Conservation (phyloP, 768 basidiomycete species). For the Paxillus ammoniavirescens region DNA sequence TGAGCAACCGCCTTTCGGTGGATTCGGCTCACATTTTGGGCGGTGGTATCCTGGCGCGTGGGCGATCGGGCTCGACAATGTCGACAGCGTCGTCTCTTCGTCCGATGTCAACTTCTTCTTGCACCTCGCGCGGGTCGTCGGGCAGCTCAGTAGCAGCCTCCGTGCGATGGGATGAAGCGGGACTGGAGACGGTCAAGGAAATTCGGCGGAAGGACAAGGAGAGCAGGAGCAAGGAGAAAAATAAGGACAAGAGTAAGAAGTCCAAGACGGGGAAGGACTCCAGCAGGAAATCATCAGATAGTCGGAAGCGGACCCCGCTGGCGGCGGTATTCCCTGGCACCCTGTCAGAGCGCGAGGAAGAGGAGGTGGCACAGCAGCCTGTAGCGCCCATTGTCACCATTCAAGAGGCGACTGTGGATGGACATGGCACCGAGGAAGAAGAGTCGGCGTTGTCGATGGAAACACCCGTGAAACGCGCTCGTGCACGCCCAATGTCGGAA, state of each 20-base stretch:
- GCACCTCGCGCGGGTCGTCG: slow-evolving; percentile 38
- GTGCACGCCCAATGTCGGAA: slow-evolving; percentile 64
- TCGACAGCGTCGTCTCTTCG: slow-evolving; percentile 46
- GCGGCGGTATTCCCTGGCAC: slow-evolving; percentile 58
- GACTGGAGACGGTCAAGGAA: slow-evolving; percentile 49
- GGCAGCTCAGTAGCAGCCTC: slow-evolving; percentile 42
- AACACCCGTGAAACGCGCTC: slow-evolving; percentile 40
- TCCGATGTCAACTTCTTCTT: slow-evolving; percentile 43
- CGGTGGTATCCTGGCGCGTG: slow-evolving; percentile 30
- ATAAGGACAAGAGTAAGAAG: slow-evolving; percentile 26
- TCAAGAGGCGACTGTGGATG: slow-evolving; percentile 55
- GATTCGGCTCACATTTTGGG: slow-evolving; percentile 33
- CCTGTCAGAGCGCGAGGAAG: slow-evolving; percentile 16
- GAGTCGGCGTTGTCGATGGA: slow-evolving; percentile 11
- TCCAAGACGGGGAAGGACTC: slow-evolving; percentile 30
- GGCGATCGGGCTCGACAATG: slow-evolving; percentile 38
- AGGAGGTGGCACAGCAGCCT: slow-evolving; percentile 1
- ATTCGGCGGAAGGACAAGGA: slow-evolving; percentile 39
- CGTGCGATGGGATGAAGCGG: slow-evolving; percentile 52
- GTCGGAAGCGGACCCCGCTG: slow-evolving; percentile 52
- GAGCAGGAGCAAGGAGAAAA: slow-evolving; percentile 33
- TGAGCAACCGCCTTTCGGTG: slow-evolving; percentile 22
- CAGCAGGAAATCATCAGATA: slow-evolving; percentile 48
- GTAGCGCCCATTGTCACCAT: slow-evolving; percentile 36
- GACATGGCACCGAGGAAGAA: slow-evolving; percentile 34